Conservation (phyloP, 441 rosid genomes). For the Erodium texanum region DNA sequence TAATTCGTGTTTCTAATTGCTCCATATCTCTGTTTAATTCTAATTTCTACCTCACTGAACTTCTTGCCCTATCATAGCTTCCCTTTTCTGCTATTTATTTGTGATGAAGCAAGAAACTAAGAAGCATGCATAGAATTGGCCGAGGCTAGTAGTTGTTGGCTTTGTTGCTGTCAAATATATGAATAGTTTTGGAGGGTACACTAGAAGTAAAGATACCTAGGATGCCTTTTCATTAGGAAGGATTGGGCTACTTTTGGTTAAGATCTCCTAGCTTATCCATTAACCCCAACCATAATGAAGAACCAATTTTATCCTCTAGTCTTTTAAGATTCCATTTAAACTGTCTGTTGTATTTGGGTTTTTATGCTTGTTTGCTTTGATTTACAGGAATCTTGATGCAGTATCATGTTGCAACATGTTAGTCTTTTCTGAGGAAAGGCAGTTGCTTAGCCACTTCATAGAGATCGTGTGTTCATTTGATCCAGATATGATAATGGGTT, state of each 20-base stretch:
- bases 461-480: constrained; percentile 48
- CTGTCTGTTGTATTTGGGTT: neutral
- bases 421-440: constrained; percentile 59
- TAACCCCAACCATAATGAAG: constrained; percentile 2
- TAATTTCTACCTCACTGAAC: neutral
- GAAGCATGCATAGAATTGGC: neutral
- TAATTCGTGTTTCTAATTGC: neutral
- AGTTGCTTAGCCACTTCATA: constrained; percentile 46
- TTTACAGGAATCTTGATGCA: constrained; percentile 72
- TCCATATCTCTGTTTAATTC: neutral
- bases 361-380: constrained; percentile 12
- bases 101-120: neutral
- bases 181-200: constrained; percentile 2
- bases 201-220: neutral
- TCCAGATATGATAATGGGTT: constrained; percentile 86
- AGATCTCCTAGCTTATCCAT: constrained; percentile 1
- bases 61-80: neutral
- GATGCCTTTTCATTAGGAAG: neutral
- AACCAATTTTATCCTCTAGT: neutral
- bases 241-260: constrained; percentile 6
- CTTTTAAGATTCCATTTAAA: neutral
- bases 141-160: neutral
- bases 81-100: constrained; percentile 1
- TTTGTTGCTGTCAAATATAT: neutral
- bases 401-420: constrained; percentile 48